Conservation (phyloP, 495 filamentous ascomycete species). For the Tuber aestivum region DNA sequence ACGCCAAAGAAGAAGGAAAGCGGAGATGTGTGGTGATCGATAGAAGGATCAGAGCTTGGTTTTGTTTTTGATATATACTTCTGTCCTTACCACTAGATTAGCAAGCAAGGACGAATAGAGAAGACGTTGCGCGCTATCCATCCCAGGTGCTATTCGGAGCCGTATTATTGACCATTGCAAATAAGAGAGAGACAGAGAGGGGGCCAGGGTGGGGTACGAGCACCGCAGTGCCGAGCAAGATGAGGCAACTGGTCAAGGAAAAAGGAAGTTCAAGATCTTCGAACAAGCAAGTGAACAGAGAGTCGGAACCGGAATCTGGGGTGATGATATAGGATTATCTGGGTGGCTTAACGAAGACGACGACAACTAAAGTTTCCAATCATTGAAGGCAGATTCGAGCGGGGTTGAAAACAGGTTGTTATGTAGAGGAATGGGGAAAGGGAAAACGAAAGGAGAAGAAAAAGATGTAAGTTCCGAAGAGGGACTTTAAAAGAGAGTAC, state of each 20-base stretch:
- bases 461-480: neutral
- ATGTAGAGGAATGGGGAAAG: neutral
- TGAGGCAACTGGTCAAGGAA: neutral
- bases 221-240: neutral
- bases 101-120: too few species aligned
- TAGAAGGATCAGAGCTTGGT: too few species aligned
- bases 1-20: too few species aligned
- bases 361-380: neutral
- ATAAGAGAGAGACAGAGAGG: too few species aligned
- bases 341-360: neutral
- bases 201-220: neutral
- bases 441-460: slow-evolving; percentile 7
- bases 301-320: neutral
- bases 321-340: neutral
- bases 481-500: neutral
- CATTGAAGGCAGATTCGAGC: neutral
- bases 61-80: too few species aligned
- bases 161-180: too few species aligned
- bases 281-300: neutral
- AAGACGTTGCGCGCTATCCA: too few species aligned
- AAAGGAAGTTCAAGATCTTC: neutral
- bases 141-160: too few species aligned
- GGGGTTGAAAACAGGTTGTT: neutral
- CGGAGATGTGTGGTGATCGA: too few species aligned
- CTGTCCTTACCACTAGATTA: too few species aligned